These are phyloP conservation scores for Phytophthora citricola DNA, from an alignment of 352 stramenopile genomes.

Conservation along the genomic window DNA sequence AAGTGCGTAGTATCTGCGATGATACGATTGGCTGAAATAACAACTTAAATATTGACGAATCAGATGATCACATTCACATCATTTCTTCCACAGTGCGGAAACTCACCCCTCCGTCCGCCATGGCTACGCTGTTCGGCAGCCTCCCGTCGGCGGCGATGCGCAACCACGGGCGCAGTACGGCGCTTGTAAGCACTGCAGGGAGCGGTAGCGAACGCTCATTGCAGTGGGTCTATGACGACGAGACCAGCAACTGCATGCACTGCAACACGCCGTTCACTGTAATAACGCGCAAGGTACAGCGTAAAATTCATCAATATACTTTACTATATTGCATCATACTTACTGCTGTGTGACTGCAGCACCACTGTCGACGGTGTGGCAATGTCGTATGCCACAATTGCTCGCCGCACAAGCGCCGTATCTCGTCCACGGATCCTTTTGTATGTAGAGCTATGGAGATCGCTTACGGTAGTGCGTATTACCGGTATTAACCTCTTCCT, in stretches of 20 bases:
- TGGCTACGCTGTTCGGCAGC: slow-evolving; percentile 78
- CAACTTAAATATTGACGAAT: not conserved
- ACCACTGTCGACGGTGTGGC: slow-evolving; percentile 85
- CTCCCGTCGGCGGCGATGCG: slow-evolving; percentile 68
- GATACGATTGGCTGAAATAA: slow-evolving; percentile 28
- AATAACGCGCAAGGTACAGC: slow-evolving; percentile 77
- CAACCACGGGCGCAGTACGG: slow-evolving; percentile 50
- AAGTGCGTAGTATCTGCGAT: not conserved
- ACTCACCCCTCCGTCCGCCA: slow-evolving; percentile 13
- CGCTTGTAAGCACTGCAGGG: slow-evolving; percentile 39
- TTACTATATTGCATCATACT: not conserved
- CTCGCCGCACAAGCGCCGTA: slow-evolving; percentile 85
- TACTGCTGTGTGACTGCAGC: slow-evolving; percentile 40
- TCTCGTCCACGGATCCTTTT: slow-evolving; percentile 82
- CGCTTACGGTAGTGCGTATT: not conserved
- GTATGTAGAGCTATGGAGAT: slow-evolving; percentile 43
- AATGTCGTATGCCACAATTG: slow-evolving; percentile 89
- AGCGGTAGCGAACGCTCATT: slow-evolving; percentile 59
- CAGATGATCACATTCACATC: slow-evolving; percentile 4
- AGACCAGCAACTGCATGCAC: slow-evolving; percentile 88
- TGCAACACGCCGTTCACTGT: slow-evolving; percentile 88
- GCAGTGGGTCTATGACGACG: slow-evolving; percentile 87
- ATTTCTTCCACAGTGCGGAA: not conserved
- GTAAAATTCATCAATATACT: not conserved
- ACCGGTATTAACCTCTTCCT: slow-evolving; percentile 6